These are phyloP conservation scores for Phoenix roebelenii DNA, from an alignment of 176 grass and related monocot genomes.

Conservation along the genomic window DNA sequence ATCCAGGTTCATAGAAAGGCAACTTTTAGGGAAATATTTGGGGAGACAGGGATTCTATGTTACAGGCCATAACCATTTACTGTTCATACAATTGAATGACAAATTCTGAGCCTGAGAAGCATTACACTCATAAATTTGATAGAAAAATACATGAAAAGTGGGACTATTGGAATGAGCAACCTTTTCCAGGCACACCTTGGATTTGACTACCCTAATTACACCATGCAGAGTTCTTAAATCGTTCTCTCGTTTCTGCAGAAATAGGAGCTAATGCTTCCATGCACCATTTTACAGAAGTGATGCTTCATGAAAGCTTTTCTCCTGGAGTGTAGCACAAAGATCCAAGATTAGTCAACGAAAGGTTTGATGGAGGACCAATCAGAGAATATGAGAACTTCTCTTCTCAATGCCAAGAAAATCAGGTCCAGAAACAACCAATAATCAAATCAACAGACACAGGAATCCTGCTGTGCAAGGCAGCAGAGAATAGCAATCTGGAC, in stretches of 20 bases:
- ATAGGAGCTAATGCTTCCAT: neutral
- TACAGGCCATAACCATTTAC: neutral
- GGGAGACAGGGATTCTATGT: neutral
- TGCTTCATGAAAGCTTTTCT: neutral
- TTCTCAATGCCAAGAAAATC: neutral
- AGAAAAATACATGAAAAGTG: neutral
- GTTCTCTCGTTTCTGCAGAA: neutral
- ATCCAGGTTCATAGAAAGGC: neutral
- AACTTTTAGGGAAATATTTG: neutral
- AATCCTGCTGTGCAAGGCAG: neutral
- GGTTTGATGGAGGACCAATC: neutral
- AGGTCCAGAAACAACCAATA: neutral
- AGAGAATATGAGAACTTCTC: neutral
- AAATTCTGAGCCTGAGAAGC: neutral
- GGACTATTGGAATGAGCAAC: neutral
- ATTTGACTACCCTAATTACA: neutral
- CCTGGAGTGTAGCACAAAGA: neutral
- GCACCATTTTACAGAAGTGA: neutral
- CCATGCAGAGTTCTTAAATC: neutral
- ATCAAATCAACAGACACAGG: neutral
- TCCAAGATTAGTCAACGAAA: neutral
- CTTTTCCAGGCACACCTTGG: neutral
- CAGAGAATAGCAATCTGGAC: neutral
- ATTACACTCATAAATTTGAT: neutral
- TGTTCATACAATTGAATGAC: neutral